Base-by-base conservation (phyloP, 441 rosid species). In the Francoa sonchifolia region DNA sequence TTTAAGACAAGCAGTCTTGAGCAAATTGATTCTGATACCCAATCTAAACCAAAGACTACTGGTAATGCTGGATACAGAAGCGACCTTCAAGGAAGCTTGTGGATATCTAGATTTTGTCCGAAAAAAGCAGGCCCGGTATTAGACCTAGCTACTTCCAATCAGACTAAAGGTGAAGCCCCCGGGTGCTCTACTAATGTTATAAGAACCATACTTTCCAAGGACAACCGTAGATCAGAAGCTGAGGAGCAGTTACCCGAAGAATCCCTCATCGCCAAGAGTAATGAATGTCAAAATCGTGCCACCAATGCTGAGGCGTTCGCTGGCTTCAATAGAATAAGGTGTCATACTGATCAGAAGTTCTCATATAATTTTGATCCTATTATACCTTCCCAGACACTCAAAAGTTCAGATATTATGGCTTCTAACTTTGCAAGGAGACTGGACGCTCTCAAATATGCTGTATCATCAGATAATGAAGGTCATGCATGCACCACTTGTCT, bases 81-180 rank as follows among this genome's bases (percentile, higher is more conserved):
- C 55, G 71, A 63, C 48, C 68, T 62, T 42, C 57, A 49, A n/a
- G 49, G 73, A 39, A 82, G 79, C 58, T 62, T 59, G 63, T 82
- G 96, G 96, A 63, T 84, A 54, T 58, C 85, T 60, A 73, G 94
- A 50, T 77, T 82, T 61, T 46, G 79, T 57, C 44, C 82, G 8
- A 82, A 63, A 60, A 4, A 50, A 22, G 45, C 63, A 28, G 23
- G 55, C 40, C 39, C 62, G 26, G 28, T 48, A 15, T 44, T 30
- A 15, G 63, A 62, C 47, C 28, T 13, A 38, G 69, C 57, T 38
- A 12, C 19, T 12, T 19, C 11, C 43, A 28, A 33, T 23, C 51
- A 14, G 31, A 44, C 40, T 41, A 13, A 32, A 0, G 32, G 20
- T 37, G 52, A 51, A 32, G 48, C 57, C 39, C 50, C 35, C 37